Conservation (phyloP, 768 basidiomycete species). For the Daedaleopsis sinensis region DNA sequence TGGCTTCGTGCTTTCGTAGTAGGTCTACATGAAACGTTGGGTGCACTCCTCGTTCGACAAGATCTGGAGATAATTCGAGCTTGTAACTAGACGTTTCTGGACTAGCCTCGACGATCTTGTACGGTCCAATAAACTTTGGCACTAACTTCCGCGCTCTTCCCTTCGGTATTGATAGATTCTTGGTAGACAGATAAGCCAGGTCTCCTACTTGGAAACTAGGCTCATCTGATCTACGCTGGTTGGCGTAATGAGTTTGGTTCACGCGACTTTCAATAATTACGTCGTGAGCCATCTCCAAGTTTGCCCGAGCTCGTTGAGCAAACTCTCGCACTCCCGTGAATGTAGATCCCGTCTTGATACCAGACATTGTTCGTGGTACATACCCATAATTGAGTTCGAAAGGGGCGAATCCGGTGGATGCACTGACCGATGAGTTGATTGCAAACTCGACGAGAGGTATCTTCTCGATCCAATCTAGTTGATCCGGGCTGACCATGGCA, state of each 20-base stretch:
- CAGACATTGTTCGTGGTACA: conserved; percentile 13
- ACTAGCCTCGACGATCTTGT: conserved; percentile 25
- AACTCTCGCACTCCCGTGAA: conserved; percentile 30
- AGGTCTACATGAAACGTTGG: conserved; percentile 39
- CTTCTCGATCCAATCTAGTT: conserved; percentile 34
- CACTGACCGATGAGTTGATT: conserved; percentile 35
- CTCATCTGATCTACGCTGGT: conserved; percentile 26
- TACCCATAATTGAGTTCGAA: conserved; percentile 31
- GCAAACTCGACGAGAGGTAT: conserved; percentile 42
- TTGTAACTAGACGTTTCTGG: conserved; percentile 31
- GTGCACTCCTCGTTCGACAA: conserved; percentile 31
- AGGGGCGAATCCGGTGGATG: conserved; percentile 40
- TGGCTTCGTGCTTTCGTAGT: conserved; percentile 32
- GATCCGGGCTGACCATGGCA: conserved; percentile 10
- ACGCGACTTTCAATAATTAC: conserved; percentile 38
- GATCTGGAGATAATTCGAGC: conserved; percentile 34
- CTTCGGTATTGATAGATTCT: conserved; percentile 39
- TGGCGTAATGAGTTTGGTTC: conserved; percentile 33
- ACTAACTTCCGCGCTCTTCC: conserved; percentile 37
- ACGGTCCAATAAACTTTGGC: conserved; percentile 45
- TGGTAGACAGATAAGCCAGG: conserved; percentile 40
- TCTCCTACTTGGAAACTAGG: conserved; percentile 22
- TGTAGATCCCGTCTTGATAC: not conserved
- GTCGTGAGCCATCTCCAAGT: conserved; percentile 39
- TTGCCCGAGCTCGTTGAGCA: conserved; percentile 23